Evolutionary conservation across 2,329 filamentous ascomycete species (phyloP).

Genomic region (Annulohypoxylon truncatum): DNA sequence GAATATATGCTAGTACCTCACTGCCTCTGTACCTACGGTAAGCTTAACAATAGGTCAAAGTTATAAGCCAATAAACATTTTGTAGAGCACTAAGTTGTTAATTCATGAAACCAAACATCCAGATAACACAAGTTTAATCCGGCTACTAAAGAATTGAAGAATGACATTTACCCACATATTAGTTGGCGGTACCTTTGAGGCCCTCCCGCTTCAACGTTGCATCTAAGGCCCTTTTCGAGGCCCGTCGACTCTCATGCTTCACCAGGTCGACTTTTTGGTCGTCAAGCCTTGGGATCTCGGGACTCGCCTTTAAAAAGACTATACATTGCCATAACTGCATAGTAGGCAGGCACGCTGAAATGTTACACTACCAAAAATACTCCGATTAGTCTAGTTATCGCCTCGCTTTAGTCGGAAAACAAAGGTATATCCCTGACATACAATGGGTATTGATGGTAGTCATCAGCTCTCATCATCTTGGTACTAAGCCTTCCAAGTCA

Average conservation of each 20-base stretch:
- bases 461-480: not conserved
- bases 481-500: not conserved
- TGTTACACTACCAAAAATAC: not conserved
- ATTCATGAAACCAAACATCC: not conserved
- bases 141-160: not conserved
- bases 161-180: not conserved
- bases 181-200: not conserved
- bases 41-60: no score
- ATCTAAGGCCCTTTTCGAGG: not conserved
- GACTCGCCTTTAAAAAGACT: not conserved
- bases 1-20: no score
- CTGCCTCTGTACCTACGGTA: no score
- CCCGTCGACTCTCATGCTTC: not conserved
- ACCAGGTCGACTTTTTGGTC: not conserved
- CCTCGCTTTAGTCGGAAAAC: not conserved
- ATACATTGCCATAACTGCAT: not conserved
- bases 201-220: conserved; percentile 4
- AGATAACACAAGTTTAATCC: not conserved
- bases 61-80: no score
- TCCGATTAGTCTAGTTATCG: not conserved
- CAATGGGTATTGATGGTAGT: not conserved
- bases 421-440: not conserved
- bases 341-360: not conserved
- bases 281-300: conserved; percentile 7
- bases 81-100: not conserved